Evolutionary conservation across 139 green algal species (phyloP).

Genomic region (Parachlorella kessleri): DNA sequence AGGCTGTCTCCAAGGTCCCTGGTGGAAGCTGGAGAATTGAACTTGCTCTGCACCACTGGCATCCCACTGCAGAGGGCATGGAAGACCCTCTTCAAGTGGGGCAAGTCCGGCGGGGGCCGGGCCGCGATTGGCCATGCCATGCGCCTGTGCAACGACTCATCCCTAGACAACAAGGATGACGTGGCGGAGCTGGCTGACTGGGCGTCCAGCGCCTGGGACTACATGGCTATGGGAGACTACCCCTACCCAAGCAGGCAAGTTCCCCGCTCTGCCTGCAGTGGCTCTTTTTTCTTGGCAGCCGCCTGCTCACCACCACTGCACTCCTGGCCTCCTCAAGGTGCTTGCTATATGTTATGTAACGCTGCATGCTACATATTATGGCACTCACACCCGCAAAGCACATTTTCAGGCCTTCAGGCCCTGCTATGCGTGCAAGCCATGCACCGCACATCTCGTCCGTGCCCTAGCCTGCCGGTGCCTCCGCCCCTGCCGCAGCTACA

Average conservation of each 20-base stretch:
- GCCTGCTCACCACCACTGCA: too few species aligned
- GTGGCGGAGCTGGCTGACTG: conserved; percentile 45
- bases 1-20: too few species aligned
- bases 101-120: conserved; percentile 21
- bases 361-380: too few species aligned
- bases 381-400: too few species aligned
- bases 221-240: conserved; percentile 60
- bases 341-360: too few species aligned
- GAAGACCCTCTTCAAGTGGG: conserved; percentile 17
- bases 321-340: too few species aligned
- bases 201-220: conserved; percentile 43
- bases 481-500: conserved; percentile 40
- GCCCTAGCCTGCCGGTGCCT: neutral
- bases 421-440: too few species aligned
- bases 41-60: neutral
- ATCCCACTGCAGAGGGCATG: neutral
- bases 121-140: conserved; percentile 20
- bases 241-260: conserved; percentile 45
- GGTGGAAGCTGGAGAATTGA: too few species aligned
- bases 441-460: too few species aligned
- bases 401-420: too few species aligned
- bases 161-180: conserved; percentile 29
- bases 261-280: too few species aligned
- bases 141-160: conserved; percentile 33
- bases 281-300: too few species aligned